A percentile compares a stretch with the other conserved stretches of the same genome.
These are phyloP conservation scores for Phytophthora aleatoria DNA, from an alignment of 352 stramenopile genomes.

Conservation along the genomic window DNA sequence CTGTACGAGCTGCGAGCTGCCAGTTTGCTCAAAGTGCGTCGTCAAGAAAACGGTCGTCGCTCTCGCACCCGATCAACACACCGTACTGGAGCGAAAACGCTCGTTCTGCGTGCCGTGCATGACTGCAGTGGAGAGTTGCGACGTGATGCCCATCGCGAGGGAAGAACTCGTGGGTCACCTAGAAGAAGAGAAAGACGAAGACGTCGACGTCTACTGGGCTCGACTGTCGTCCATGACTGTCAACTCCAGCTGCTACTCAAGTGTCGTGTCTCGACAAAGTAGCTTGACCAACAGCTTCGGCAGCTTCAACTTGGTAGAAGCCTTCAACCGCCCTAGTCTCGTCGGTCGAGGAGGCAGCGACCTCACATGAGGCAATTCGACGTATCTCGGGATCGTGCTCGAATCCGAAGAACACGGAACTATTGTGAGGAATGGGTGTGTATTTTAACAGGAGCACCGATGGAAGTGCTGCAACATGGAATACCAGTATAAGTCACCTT, in stretches of 20 bases:
- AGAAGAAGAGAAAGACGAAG: conserved; percentile 25
- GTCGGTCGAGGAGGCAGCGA: conserved; percentile 21
- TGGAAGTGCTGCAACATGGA: conserved; percentile 20
- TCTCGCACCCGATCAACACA: conserved; percentile 41
- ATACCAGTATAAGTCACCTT: not conserved
- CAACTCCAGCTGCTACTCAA: conserved; percentile 36
- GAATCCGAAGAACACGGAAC: conserved; percentile 11
- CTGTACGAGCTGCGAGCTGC: conserved; percentile 39
- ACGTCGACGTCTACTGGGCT: conserved; percentile 24
- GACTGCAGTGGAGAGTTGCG: conserved; percentile 26
- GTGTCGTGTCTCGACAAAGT: conserved; percentile 32
- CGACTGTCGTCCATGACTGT: conserved; percentile 34
- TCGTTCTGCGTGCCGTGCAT: conserved; percentile 43
- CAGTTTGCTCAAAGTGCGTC: conserved; percentile 43
- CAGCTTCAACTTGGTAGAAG: conserved; percentile 16
- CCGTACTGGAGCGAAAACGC: conserved; percentile 37
- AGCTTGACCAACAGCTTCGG: conserved; percentile 23
- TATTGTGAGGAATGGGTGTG: not conserved
- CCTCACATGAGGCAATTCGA: conserved; percentile 12
- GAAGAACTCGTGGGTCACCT: conserved; percentile 35
- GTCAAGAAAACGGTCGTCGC: conserved; percentile 43
- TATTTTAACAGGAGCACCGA: conserved; percentile 11
- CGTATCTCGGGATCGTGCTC: not conserved
- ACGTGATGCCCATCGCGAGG: conserved; percentile 36
- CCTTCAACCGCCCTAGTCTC: conserved; percentile 26